phyloP scores from a whole-genome alignment of 164 flowering plant species.

The Vitis rotundifolia region DNA sequence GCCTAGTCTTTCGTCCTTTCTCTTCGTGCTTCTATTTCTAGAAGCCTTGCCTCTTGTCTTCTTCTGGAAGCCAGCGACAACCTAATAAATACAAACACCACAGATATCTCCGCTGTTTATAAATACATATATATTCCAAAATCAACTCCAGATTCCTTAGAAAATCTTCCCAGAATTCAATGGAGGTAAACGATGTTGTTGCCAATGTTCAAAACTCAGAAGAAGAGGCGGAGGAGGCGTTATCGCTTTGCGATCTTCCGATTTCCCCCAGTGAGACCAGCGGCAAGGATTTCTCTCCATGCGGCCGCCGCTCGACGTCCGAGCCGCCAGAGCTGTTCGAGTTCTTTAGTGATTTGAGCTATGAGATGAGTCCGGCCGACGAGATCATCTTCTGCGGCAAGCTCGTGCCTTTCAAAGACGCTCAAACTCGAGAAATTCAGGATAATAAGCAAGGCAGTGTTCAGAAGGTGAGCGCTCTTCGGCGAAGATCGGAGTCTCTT shows the following conservation, averaged over 20 bases:
- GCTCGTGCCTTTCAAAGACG: slow-evolving; percentile 40
- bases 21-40: no score
- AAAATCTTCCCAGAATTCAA: no score
- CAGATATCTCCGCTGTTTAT: no score
- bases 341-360: slow-evolving; percentile 34
- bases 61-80: no score
- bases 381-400: slow-evolving; percentile 60
- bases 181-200: no score
- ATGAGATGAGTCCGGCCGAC: slow-evolving; percentile 52
- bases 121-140: no score
- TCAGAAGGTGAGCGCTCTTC: not conserved
- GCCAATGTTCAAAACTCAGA: not conserved
- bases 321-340: slow-evolving; percentile 45
- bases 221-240: not conserved
- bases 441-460: not conserved
- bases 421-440: not conserved
- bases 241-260: not conserved
- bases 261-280: no score
- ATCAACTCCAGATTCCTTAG: no score
- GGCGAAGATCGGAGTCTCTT: slow-evolving; percentile 39
- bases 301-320: slow-evolving; percentile 16
- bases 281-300: no score
- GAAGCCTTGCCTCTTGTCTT: no score
- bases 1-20: no score
- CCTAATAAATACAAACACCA: no score